Base-by-base conservation (phyloP, 371 early-diverging fungal genomes). In the Caulochytrium protostelioides region DNA sequence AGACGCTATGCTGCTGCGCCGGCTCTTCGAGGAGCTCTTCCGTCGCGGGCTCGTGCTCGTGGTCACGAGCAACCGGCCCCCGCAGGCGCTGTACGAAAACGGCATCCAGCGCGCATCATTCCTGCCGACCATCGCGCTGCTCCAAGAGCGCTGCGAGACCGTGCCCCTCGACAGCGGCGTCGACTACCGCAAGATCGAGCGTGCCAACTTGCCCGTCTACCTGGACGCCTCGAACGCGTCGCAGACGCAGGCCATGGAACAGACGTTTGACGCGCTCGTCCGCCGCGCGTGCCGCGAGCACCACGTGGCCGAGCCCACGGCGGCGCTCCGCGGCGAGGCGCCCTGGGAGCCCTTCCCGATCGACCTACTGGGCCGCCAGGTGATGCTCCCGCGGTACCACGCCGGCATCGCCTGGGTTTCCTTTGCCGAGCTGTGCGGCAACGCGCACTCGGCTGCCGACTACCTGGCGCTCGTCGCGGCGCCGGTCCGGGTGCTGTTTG, bases 1-100 rank as follows among this genome's bases (percentile, higher is more conserved):
- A 1, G 91, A 91, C 47, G 95, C 95, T 34, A 90, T 90, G 91
- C 70, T 94, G 29, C 20, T 19, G 19, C 39, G 86, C 10, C 71
- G 78, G 9, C 55, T 94, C 14, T 70, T 86, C 44, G 60, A 66
- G 2, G 80, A 79, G 37, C 52, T 91, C 19, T 79, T 85, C 35
- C 46, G 59, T 10, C 63, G 76, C n/a, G 87, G 87, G n/a, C 78
- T 86, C 2, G 78, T 89, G 1, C 44, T 91, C 8, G 74, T 94
- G 8, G 76, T 80, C 4, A 94, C 92, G 0, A 81, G 82, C 8
- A 94, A 94, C 48, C 57, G 95, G n/a, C 85, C 74, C 29, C 95
- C 91, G 1, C 79, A 80, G 17, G 77, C 87, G 25, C 59, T 94
- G 28, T 94, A 91, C 61, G 72, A 76, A 54, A 87, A 89, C 44